These are phyloP conservation scores for Paracoccidioides brasiliensis DNA, from an alignment of 2,329 filamentous ascomycete genomes.

Conservation along the genomic window DNA sequence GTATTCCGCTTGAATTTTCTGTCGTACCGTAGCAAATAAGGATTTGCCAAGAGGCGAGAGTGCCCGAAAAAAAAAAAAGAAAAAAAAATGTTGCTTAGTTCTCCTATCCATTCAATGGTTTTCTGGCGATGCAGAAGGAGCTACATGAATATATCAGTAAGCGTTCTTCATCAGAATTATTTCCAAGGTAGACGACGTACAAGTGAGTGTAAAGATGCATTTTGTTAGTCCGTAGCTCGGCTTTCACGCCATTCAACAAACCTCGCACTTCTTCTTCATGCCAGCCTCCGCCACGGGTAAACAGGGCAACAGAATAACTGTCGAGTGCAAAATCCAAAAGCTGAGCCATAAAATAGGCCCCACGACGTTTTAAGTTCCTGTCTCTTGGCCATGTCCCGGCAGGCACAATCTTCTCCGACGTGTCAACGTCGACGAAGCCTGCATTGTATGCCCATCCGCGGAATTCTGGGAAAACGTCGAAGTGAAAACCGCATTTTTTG, in stretches of 20 bases:
- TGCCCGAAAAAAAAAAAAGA: too few relatives aligned
- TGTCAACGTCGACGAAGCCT: slow-evolving; percentile 9
- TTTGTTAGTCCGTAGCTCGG: slow-evolving; percentile 18
- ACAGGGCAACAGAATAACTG: slow-evolving; percentile 17
- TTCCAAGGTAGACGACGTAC: slow-evolving; percentile 10
- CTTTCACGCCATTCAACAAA: slow-evolving; percentile 13
- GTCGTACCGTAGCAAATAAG: too few relatives aligned
- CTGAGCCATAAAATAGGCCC: slow-evolving; percentile 16
- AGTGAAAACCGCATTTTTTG: slow-evolving; percentile 5
- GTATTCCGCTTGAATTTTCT: too few relatives aligned
- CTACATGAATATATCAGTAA: too few relatives aligned
- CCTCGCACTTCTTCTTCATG: slow-evolving; percentile 13
- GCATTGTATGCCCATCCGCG: slow-evolving; percentile 4
- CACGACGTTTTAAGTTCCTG: slow-evolving; percentile 8
- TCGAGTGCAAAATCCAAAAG: slow-evolving; percentile 16
- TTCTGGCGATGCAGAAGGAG: too few relatives aligned
- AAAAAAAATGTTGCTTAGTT: too few relatives aligned
- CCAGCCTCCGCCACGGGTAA: slow-evolving; percentile 17
- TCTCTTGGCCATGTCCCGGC: slow-evolving; percentile 13
- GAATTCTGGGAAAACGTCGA: slow-evolving; percentile 8
- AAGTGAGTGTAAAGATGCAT: slow-evolving; percentile 19
- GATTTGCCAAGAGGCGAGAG: too few relatives aligned
- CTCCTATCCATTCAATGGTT: too few relatives aligned
- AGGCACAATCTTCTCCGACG: slow-evolving; percentile 7
- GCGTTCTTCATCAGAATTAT: neutral